These are phyloP conservation scores for Saprolegnia diclina DNA, from an alignment of 352 stramenopile species.

Conservation along the genomic window DNA sequence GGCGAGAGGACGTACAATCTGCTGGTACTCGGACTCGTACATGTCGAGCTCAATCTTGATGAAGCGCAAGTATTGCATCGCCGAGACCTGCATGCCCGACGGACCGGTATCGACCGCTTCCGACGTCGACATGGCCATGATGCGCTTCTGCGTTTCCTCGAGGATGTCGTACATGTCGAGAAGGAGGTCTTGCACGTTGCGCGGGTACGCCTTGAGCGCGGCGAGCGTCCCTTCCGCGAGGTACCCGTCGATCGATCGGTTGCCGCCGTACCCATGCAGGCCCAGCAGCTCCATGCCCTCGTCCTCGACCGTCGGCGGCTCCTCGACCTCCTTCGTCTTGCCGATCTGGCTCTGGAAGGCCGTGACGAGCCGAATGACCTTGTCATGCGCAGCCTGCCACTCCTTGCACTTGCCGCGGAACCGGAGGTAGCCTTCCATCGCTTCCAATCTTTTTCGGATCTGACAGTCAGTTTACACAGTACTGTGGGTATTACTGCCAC, in stretches of 20 bases:
- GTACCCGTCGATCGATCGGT: slow-evolving; percentile 51
- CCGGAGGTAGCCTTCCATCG: slow-evolving; percentile 26
- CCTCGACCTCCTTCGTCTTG: neutral
- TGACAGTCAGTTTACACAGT: neutral
- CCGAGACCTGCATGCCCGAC: slow-evolving; percentile 29
- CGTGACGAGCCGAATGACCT: slow-evolving; percentile 4
- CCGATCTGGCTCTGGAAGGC: slow-evolving; percentile 22
- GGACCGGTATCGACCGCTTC: slow-evolving; percentile 5
- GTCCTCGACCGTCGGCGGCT: slow-evolving; percentile 1
- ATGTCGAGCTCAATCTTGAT: slow-evolving; percentile 54
- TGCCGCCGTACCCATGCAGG: neutral
- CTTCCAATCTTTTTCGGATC: neutral
- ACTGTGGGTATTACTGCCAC: neutral
- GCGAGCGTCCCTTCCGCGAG: slow-evolving; percentile 59
- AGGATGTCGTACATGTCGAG: slow-evolving; percentile 55
- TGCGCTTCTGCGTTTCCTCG: slow-evolving; percentile 33
- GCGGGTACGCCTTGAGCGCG: slow-evolving; percentile 45
- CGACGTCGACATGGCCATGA: slow-evolving; percentile 29
- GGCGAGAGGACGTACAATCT: slow-evolving; percentile 45
- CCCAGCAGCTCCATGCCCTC: slow-evolving; percentile 5
- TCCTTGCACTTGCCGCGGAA: slow-evolving; percentile 28
- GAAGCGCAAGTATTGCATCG: slow-evolving; percentile 68
- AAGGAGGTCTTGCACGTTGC: slow-evolving; percentile 49
- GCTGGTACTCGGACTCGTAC: slow-evolving; percentile 77
- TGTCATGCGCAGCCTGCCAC: slow-evolving; percentile 21